Evolutionary conservation across 2,329 filamentous ascomycete species (phyloP).

Genomic region (Calonectria naviculata): DNA sequence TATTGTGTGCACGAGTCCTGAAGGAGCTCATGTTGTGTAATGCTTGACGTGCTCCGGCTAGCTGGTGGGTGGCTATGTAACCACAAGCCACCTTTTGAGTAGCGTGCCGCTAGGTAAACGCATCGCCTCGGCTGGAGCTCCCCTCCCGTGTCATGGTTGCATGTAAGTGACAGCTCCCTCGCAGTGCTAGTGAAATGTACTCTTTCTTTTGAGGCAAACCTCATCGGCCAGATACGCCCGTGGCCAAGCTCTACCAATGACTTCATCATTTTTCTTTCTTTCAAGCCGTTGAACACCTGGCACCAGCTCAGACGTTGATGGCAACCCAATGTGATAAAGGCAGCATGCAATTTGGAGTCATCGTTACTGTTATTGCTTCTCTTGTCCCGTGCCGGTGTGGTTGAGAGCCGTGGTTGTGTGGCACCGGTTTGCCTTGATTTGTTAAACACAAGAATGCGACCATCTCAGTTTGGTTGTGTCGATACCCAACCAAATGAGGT

Average conservation of each 20-base stretch:
- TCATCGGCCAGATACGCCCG: background rate
- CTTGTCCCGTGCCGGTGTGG: background rate
- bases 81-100: background rate
- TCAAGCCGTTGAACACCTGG: background rate
- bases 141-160: background rate
- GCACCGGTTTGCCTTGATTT: conserved; percentile 7
- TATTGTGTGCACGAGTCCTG: background rate
- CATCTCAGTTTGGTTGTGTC: background rate
- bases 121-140: conserved; percentile 13
- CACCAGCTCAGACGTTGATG: background rate
- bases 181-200: conserved; percentile 14
- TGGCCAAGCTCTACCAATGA: background rate
- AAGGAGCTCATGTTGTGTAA: background rate
- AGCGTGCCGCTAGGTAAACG: background rate
- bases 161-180: conserved; percentile 39
- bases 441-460: conserved; percentile 7
- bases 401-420: background rate
- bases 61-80: conserved; percentile 5
- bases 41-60: background rate
- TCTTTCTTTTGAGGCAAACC: background rate
- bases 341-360: background rate
- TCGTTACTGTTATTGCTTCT: background rate
- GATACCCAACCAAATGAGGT: conserved; percentile 1
- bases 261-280: background rate
- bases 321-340: background rate